A percentile compares a stretch with the other conserved stretches of the same genome.
Evolutionary conservation across 2,329 filamentous ascomycete species (phyloP).

Genomic region (Beauveria medogensis): DNA sequence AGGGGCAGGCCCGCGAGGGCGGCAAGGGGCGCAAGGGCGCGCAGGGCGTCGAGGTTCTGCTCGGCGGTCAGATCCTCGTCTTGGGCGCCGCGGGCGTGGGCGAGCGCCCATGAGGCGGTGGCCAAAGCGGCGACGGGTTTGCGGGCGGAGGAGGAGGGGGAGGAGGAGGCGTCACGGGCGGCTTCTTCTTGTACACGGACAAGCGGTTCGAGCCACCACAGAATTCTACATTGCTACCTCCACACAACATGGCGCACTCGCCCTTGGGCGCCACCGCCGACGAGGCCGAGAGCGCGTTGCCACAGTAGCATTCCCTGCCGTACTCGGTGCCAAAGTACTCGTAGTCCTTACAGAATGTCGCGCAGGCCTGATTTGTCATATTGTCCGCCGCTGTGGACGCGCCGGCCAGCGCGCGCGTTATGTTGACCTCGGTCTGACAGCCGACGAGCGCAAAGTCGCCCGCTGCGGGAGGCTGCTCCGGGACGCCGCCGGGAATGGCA

Average conservation of each 20-base stretch:
- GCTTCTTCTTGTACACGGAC: constrained; percentile 25
- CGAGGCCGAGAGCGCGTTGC: constrained; percentile 20
- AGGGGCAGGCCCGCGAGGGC: constrained; percentile 36
- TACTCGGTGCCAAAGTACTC: constrained; percentile 31
- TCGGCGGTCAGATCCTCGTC: constrained; percentile 43
- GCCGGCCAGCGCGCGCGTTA: constrained; percentile 24
- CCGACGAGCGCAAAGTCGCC: constrained; percentile 26
- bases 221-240: constrained; percentile 27
- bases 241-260: constrained; percentile 35
- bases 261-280: constrained; percentile 21
- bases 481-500: constrained; percentile 18
- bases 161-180: not conserved
- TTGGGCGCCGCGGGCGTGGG: constrained; percentile 32
- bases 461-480: constrained; percentile 24
- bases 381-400: constrained; percentile 17
- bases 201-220: constrained; percentile 34
- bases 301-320: constrained; percentile 30
- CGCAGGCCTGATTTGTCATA: constrained; percentile 28
- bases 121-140: constrained; percentile 36
- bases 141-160: not conserved
- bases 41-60: constrained; percentile 41
- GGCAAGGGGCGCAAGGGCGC: constrained; percentile 35
- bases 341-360: constrained; percentile 23
- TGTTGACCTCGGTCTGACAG: constrained; percentile 29
- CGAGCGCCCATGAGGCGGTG: constrained; percentile 44